Base-by-base conservation (phyloP, 768 basidiomycete species). In the Xerocomellus amylosporus region DNA sequence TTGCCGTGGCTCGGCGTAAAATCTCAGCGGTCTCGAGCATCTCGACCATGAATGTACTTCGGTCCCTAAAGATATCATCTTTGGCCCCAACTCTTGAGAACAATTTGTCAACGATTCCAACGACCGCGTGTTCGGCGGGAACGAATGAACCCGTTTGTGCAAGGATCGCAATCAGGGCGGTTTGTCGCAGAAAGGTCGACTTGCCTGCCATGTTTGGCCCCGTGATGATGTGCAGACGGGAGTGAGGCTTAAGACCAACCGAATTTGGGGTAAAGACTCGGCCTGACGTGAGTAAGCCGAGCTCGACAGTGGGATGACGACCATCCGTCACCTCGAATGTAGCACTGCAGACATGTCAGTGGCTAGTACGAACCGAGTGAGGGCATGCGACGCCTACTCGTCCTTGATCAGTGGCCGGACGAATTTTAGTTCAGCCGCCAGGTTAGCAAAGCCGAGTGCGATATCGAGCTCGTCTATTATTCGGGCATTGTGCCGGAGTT, bases 11-110 rank as follows among this genome's bases (percentile, higher is more conserved):
- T 20, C 85, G 82, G 22, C 80, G 78, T 19, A 99, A 79, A 54
- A 99, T 98, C 43, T 93, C 87, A 1, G 93, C 88, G 1, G 95
- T 93, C 73, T 98, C 96, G 31, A 91, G 76, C 91, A 94, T 94
- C 73, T 95, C 93, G n/a, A 95, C 88, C 93, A 98, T 97, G 70
- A 98, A 99, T 0, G 96, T 98, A 63, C 92, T 95, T 54, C 92
- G 75, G 67, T 97, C 94, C 50, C 90, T 82, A 71, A 92, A 97
- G 28, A 99, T 73, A 64, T 99, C 95, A 62, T 99, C 96, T 67
- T 90, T 88, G 2, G 97, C 96, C 0, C 96, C 97, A 13, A 99
- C 82, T 45, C 96, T 81, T n/a, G 92, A 93, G 70, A 97, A 98
- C 8, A 99, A 73, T 59, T 83, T 87, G 72, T 99, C 96, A 9